These are phyloP conservation scores for Blastobotrys robertii DNA, from an alignment of 805 yeast species.

Conservation along the genomic window DNA sequence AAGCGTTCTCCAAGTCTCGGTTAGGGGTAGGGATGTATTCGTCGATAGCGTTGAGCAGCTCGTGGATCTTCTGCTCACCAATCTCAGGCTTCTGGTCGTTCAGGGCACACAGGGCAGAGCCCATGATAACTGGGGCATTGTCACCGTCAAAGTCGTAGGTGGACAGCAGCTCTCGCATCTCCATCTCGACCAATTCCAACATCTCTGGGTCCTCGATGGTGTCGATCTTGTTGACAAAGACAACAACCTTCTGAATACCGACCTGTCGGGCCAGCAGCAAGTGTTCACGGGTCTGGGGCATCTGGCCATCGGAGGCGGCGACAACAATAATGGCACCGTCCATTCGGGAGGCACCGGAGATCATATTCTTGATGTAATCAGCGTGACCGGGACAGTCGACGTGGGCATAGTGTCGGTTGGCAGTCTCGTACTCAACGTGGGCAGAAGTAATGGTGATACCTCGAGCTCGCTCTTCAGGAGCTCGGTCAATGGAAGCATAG, in stretches of 20 bases:
- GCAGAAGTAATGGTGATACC: conserved; percentile 98
- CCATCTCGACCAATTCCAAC: conserved; percentile 99
- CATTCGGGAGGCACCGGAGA: conserved; percentile 99
- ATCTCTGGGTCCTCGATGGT: conserved; percentile 97
- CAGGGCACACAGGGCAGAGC: conserved; percentile 95
- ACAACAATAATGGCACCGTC: conserved; percentile 99
- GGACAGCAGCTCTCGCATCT: conserved; percentile 91
- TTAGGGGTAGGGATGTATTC: conserved; percentile 91
- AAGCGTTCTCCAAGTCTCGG: conserved; percentile 93
- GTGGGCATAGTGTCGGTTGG: conserved; percentile 91
- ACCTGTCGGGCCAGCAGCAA: conserved; percentile 97
- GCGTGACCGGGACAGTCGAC: conserved; percentile 99
- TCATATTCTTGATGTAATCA: conserved; percentile 97
- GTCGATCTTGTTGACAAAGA: conserved; percentile 96
- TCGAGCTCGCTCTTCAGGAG: conserved; percentile 99
- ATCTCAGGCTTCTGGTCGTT: conserved; percentile 84
- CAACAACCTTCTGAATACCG: conserved; percentile 96
- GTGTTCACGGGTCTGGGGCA: conserved; percentile 99
- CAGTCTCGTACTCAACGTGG: conserved; percentile 95
- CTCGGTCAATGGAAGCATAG: conserved; percentile 87
- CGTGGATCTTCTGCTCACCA: conserved; percentile 75
- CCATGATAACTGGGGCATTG: conserved; percentile 95
- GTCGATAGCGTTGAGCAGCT: conserved; percentile 86
- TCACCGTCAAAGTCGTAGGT: conserved; percentile 97
- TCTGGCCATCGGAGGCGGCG: conserved; percentile 98